Evolutionary conservation across 129 eudicot species (phyloP), one percentile per base, ranked within the genome.

Genomic region (Pulicaria dysenterica): DNA sequence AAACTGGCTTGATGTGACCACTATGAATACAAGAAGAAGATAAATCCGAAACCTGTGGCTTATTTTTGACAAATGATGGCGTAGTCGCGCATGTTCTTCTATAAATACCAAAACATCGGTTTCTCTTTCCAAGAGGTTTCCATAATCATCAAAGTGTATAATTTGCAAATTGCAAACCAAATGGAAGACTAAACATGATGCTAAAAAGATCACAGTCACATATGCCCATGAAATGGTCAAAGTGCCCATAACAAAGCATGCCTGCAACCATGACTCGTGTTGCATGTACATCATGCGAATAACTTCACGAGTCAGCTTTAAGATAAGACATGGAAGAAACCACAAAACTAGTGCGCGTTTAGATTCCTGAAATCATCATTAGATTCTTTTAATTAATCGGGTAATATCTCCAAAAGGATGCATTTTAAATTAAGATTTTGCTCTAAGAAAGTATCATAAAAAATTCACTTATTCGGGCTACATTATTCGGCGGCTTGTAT

Each of bases 41-140:
- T 69, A 91, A 38, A 83, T 86, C 45, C 97, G 87, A 48, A 91
- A 91, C 69, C 97, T 73, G 54, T 91, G 97, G 81, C 97, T 91
- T 74, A 91, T 91, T 70, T 91, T 91, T 15, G 95, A 88, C 15
- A 88, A 81, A 77, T 85, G 78, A 71, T 79, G 75, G 41, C 95
- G 84, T 46, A 91, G 37, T 3, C 92, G 86, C 3, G 83, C 83
- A 77, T 91, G 97, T 71, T 86, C 95, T 68, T 86, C 92, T 55
- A 91, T 85, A 17, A 91, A 77, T 38, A 74, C 74, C 58, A 84
- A 40, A 64, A 84, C 84, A 38, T 85, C 85, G 9, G 87, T 74
- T 77, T 91, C 97, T 80, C 90, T 81, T 81, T 86, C 95, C 85
- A 91, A 69, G 56, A 88, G 79, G 64, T 88, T 86, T 55, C 77